These are phyloP conservation scores for Paxillus rubicundulus DNA, from an alignment of 768 basidiomycete species.

Conservation along the genomic window DNA sequence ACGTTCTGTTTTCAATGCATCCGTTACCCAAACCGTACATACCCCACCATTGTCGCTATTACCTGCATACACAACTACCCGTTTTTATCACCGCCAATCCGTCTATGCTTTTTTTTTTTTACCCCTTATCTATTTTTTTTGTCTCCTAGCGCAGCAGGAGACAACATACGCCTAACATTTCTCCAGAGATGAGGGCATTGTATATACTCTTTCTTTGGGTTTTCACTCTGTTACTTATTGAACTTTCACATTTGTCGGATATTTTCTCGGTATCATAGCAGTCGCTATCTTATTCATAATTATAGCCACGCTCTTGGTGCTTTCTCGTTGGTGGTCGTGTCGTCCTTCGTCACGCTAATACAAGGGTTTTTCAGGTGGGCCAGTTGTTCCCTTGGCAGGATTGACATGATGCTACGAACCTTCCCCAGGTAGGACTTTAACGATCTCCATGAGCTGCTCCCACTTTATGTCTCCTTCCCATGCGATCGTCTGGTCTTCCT, in stretches of 20 bases:
- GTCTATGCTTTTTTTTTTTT: neutral
- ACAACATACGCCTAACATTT: neutral
- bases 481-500: conserved; percentile 46
- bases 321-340: neutral
- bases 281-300: conserved; percentile 9
- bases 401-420: neutral
- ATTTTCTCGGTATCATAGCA: neutral
- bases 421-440: conserved; percentile 29
- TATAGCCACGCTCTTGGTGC: neutral
- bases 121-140: neutral
- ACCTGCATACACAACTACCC: neutral
- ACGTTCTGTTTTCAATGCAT: neutral
- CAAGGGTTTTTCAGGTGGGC: too few relatives aligned
- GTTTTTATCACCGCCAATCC: neutral
- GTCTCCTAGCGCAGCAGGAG: neutral
- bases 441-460: conserved; percentile 45
- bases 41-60: neutral
- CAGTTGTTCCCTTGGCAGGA: neutral
- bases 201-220: neutral
- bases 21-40: neutral
- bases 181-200: neutral
- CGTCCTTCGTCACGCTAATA: neutral
- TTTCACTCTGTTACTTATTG: neutral
- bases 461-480: conserved; percentile 59
- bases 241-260: neutral